These are phyloP conservation scores for Ampelocalamus luodianensis DNA, from an alignment of 176 grass and related monocot species.

Conservation along the genomic window DNA sequence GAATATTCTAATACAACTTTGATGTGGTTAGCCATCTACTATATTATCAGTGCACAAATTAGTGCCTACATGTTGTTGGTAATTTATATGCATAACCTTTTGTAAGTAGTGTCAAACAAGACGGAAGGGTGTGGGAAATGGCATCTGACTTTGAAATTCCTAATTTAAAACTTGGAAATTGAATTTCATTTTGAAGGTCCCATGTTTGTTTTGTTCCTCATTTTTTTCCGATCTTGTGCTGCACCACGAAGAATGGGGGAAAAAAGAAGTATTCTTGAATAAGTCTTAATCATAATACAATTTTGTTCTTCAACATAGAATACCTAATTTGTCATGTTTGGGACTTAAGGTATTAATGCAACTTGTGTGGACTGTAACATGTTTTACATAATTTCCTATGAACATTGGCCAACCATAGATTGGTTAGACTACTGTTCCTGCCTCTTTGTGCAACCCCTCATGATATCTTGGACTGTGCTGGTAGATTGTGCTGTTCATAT, in stretches of 20 bases:
- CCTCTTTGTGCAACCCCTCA: background rate
- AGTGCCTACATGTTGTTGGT: background rate
- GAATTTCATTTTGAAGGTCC: background rate
- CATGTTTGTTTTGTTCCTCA: background rate
- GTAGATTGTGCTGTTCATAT: slow-evolving; percentile 10
- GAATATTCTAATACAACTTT: slow-evolving; percentile 10
- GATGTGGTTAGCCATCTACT: background rate
- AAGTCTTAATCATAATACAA: background rate
- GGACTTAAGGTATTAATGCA: background rate
- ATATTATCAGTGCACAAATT: slow-evolving; percentile 1
- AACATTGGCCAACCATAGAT: slow-evolving; percentile 11
- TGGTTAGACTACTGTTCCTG: slow-evolving; percentile 5
- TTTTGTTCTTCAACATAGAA: background rate
- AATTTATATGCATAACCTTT: background rate
- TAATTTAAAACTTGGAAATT: background rate
- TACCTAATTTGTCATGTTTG: background rate
- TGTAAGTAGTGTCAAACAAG: background rate
- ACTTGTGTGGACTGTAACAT: background rate
- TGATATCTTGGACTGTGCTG: background rate
- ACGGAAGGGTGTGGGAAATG: background rate
- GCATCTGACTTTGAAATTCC: background rate
- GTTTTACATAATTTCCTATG: background rate
- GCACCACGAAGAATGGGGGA: background rate
- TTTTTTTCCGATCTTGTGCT: background rate
- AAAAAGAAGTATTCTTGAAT: background rate